These are phyloP conservation scores for Nevesoporus exiguus DNA, from an alignment of 768 basidiomycete species.

Conservation along the genomic window DNA sequence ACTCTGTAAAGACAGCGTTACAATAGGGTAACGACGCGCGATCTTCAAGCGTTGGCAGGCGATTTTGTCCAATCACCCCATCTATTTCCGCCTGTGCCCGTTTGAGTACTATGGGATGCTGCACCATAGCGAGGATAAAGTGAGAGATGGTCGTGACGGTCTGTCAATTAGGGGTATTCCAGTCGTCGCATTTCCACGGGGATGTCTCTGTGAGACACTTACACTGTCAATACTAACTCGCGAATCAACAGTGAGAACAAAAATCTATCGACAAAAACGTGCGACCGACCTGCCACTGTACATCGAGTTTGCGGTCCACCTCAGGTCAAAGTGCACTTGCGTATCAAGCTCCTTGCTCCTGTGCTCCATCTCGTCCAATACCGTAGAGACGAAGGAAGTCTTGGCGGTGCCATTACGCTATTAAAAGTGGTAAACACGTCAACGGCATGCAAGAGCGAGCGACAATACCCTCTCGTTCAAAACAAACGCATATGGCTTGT, in stretches of 20 bases:
- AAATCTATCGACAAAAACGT: neutral
- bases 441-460: neutral
- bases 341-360: slow-evolving; percentile 11
- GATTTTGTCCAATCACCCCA: slow-evolving; percentile 36
- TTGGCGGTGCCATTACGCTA: slow-evolving; percentile 37
- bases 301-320: slow-evolving; percentile 85
- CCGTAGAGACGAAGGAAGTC: slow-evolving; percentile 44
- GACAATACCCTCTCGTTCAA: slow-evolving; percentile 50
- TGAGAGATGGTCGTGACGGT: slow-evolving; percentile 50
- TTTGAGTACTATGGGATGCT: slow-evolving; percentile 51
- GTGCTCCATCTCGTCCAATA: slow-evolving; percentile 40
- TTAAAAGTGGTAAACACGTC: neutral
- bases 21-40: slow-evolving; percentile 54
- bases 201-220: slow-evolving; percentile 3
- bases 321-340: slow-evolving; percentile 61
- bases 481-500: slow-evolving; percentile 58
- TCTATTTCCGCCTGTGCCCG: slow-evolving; percentile 70
- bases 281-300: slow-evolving; percentile 42
- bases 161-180: slow-evolving; percentile 26
- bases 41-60: slow-evolving; percentile 61
- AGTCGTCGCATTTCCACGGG: neutral
- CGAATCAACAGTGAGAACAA: neutral
- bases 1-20: slow-evolving; percentile 54
- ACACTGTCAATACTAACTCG: slow-evolving; percentile 62
- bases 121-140: slow-evolving; percentile 67